Base-by-base conservation (phyloP, 2,329 filamentous ascomycete genomes). In the Aspergillus fischeri region DNA sequence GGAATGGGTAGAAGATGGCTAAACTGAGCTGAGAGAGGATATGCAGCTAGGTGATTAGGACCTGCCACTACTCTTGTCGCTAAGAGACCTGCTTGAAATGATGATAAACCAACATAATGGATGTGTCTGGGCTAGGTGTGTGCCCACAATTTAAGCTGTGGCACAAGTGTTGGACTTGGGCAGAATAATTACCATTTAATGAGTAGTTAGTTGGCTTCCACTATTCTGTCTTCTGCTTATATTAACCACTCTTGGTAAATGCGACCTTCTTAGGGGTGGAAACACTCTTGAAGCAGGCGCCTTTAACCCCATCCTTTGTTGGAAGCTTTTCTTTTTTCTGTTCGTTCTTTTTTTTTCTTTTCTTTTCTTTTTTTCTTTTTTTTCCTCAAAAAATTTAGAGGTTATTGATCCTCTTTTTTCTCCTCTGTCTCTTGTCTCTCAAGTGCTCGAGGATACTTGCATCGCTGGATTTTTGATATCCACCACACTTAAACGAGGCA, bases 1-100 rank as follows among this genome's bases (percentile, higher is more conserved):
- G 10, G 45, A 45, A 7, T 20, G 41, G 20, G 10, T 9, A 21
- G 41, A 48, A 14, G 9, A 48, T 47, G 45, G n/a, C 17, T 10
- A 41, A 29, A 44, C 29, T 55, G 49, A 53, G 52, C 54, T 59
- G 60, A 48, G 42, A 53, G 58, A 58, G 56, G 56, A 27, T 49
- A 53, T 63, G 59, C 60, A 64, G 62, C 62, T 58, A 54, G 44
- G 56, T 50, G 56, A 59, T 32, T 55, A 50, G 41, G 49, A 56
- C 52, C 47, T 59, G 44, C 44, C 45, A 47, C 28, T 42, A 52
- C 47, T 54, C 45, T 44, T 21, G 38, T 20, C 5, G 48, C 32
- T 49, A 38, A 41, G n/a, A 41, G 32, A 49, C 10, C 49, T 50
- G 53, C 32, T 17, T 47, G 44, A 35, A 35, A 35, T 35, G 42